A percentile compares a stretch with the other conserved stretches of the same genome.
Conservation (phyloP, 257 asterid genomes). For the Solanum corneliomulleri region DNA sequence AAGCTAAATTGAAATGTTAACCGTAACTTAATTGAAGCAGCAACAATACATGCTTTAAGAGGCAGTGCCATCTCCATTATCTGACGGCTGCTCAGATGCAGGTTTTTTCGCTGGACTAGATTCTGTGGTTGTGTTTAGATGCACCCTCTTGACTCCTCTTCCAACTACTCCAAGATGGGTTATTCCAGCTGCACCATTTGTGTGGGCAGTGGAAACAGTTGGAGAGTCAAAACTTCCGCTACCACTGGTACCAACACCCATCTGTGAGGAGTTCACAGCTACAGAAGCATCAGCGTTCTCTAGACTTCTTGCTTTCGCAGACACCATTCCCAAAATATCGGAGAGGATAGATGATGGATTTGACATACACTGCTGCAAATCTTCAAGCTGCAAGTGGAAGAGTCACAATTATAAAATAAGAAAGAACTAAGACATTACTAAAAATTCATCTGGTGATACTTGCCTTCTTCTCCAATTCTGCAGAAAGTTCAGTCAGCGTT, state of each 20-base stretch:
- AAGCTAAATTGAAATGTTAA: neutral
- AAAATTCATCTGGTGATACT: neutral
- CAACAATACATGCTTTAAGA: conserved; percentile 18
- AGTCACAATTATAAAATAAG: neutral
- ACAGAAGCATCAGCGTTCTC: conserved; percentile 24
- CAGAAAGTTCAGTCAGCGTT: conserved; percentile 54
- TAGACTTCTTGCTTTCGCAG: conserved; percentile 45
- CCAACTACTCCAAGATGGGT: conserved; percentile 95
- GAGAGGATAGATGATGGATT: conserved; percentile 68
- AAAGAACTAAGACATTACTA: neutral
- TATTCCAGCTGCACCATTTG: conserved; percentile 47
- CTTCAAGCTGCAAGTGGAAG: conserved; percentile 66
- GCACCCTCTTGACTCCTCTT: conserved; percentile 89
- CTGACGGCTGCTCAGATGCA: conserved; percentile 39
- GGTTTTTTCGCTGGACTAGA: conserved; percentile 53
- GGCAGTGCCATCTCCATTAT: conserved; percentile 25
- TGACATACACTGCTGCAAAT: conserved; percentile 67
- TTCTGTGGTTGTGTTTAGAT: conserved; percentile 35
- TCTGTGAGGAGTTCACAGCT: conserved; percentile 43
- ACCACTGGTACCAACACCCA: conserved; percentile 20
- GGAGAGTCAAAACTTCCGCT: conserved; percentile 36
- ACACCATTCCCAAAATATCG: conserved; percentile 44
- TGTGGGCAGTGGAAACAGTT: conserved; percentile 58
- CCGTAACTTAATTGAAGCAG: neutral
- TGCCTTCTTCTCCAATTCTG: conserved; percentile 84